Base-by-base conservation (phyloP, 352 stramenopile species). In the Aphanomyces stellatus region DNA sequence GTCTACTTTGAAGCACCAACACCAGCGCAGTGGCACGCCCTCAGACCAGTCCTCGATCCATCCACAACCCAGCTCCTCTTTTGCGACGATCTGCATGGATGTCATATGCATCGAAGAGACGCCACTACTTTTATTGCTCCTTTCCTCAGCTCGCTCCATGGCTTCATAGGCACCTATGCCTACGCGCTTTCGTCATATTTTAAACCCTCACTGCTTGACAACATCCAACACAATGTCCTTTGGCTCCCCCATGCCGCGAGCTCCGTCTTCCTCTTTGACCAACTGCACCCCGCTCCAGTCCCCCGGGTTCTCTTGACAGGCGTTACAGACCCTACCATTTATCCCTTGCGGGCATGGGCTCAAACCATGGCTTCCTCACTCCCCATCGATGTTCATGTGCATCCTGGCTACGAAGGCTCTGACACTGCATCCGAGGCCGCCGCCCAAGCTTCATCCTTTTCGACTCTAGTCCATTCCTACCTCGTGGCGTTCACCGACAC, bases 121-220 rank as follows among this genome's bases (percentile, higher is more conserved):
- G 37, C 37, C 8, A 17, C 8, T 17, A n/a, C n/a, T n/a, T 43
- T 43, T 43, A 17, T 43, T 8, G 8, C 8, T 43, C 37, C 37
- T 8, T 43, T 43, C 17, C 17, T 43, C 17, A 8, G 17, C 37
- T 43, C 37, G 37, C 17, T 43, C 8, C 8, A 92, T 31, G 79
- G 90, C 55, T 71, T 92, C 22, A 51, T 90, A 25, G 75, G 84
- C 22, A 87, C 84, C 15, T 92, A 92, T 72, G 73, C 80, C 65
- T 92, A 91, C 75, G 68, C 87, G 33, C 82, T 88, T 71, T 80
- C 90, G 69, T 78, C 88, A 53, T 92, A 90, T 67, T 89, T 92
- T 71, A 74, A 85, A 42, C 61, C 79, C n/a, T 78, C 75, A 2
- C n/a, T n/a, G n/a, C n/a, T n/a, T n/a, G n/a, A n/a, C n/a, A n/a